phyloP scores from a whole-genome alignment of 768 basidiomycete genomes.

The Boletus insuetus region DNA sequence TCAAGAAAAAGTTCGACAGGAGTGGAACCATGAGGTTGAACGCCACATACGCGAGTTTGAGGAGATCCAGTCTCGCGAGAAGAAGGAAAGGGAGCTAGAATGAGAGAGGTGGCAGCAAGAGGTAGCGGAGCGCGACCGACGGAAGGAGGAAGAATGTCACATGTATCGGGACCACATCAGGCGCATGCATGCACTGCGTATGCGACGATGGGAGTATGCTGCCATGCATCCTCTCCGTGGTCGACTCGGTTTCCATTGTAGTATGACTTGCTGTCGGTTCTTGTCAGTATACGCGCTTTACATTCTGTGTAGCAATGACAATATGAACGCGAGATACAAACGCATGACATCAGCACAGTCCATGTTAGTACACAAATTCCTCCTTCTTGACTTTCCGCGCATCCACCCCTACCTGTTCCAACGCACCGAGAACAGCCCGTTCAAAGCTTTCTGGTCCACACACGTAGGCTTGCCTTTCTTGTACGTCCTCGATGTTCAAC shows the following conservation, averaged over 20 bases:
- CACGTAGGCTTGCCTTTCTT: slow-evolving; percentile 38
- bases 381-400: slow-evolving; percentile 35
- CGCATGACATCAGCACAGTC: neutral
- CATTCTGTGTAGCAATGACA: neutral
- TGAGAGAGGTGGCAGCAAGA: slow-evolving; percentile 1
- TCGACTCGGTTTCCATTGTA: neutral
- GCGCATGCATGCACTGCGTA: slow-evolving; percentile 25
- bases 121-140: slow-evolving; percentile 11
- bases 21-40: slow-evolving; percentile 5
- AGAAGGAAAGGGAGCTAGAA: neutral
- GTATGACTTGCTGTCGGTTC: neutral
- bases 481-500: slow-evolving; percentile 10
- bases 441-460: slow-evolving; percentile 54
- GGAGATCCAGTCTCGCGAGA: slow-evolving; percentile 7
- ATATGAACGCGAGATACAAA: neutral
- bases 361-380: slow-evolving; percentile 43
- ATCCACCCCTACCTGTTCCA: slow-evolving; percentile 37
- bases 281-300: too few relatives aligned
- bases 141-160: slow-evolving; percentile 19
- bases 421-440: slow-evolving; percentile 30
- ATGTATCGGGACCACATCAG: slow-evolving; percentile 20
- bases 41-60: neutral
- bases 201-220: slow-evolving; percentile 24
- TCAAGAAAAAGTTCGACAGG: neutral
- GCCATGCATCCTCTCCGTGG: too few relatives aligned